Conservation (phyloP, 768 basidiomycete genomes). For the Lyophyllum shimeji region DNA sequence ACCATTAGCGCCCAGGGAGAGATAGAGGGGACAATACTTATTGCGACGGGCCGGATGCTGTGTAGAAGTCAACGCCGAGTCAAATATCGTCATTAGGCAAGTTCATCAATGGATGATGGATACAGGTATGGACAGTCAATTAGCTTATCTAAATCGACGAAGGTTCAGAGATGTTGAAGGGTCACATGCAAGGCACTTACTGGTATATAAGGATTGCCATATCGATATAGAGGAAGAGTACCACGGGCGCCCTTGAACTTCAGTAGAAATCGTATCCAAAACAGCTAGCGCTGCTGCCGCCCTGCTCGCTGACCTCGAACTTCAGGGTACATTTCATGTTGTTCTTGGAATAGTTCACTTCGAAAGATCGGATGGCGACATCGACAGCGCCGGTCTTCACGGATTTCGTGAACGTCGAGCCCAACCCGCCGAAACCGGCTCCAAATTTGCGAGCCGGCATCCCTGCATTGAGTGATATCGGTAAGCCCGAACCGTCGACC, state of each 20-base stretch:
- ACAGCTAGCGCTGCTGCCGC: constrained; percentile 14
- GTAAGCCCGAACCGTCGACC: neutral
- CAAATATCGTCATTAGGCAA: neutral
- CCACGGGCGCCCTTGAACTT: neutral
- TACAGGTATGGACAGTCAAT: neutral
- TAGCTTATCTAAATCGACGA: neutral
- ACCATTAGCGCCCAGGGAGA: neutral
- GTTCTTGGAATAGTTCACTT: constrained; percentile 41
- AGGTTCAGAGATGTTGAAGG: neutral
- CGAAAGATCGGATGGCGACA: constrained; percentile 28
- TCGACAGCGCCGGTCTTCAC: constrained; percentile 33
- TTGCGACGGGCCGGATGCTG: neutral
- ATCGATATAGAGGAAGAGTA: neutral
- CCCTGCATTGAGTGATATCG: constrained; percentile 8
- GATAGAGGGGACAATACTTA: neutral
- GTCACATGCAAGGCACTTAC: neutral
- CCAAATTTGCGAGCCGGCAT: constrained; percentile 11
- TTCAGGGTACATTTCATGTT: constrained; percentile 41
- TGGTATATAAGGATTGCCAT: neutral
- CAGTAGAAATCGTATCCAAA: neutral
- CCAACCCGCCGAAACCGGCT: constrained; percentile 15
- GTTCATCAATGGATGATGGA: neutral
- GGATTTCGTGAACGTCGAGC: constrained; percentile 33
- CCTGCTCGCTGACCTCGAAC: constrained; percentile 30
- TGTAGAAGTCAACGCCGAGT: neutral